Percentiles rank a stretch among this genome's conserved stretches.
Evolutionary conservation across 2,329 filamentous ascomycete genomes (phyloP).

Genomic region (Aureobasidium sp.): DNA sequence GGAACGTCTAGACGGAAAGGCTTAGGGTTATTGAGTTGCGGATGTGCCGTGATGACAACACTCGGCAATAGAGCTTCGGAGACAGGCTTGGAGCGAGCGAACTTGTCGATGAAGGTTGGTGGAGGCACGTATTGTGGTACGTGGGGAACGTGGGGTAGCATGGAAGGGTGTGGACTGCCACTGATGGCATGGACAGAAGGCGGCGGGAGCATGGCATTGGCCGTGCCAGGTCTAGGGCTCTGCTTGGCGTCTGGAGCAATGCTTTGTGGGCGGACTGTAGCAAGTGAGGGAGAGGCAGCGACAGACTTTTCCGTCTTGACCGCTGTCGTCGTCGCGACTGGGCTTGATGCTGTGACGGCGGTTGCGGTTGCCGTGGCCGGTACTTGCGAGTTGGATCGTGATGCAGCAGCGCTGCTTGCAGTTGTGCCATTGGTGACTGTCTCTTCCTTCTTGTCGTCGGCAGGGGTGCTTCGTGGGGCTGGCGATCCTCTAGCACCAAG

Average conservation of each 20-base stretch:
- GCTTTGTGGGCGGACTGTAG: conserved; percentile 29
- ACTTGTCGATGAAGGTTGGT: conserved; percentile 20
- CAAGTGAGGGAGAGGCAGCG: conserved; percentile 36
- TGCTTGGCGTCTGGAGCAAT: conserved; percentile 23
- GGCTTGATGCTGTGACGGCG: conserved; percentile 17
- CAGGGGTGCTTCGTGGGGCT: conserved; percentile 41
- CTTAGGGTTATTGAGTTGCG: conserved; percentile 49
- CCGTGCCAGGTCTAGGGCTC: conserved; percentile 23
- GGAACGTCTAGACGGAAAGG: conserved; percentile 56
- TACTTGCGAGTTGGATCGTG: conserved; percentile 17
- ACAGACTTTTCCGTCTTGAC: conserved; percentile 32
- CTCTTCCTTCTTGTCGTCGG: conserved; percentile 46
- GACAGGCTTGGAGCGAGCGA: conserved; percentile 25
- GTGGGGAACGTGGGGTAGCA: conserved; percentile 21
- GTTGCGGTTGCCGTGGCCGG: neutral
- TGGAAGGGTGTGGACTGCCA: conserved; percentile 34
- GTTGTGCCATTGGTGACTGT: conserved; percentile 37
- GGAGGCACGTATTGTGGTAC: conserved; percentile 13
- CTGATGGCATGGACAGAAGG: conserved; percentile 28
- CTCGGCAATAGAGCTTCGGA: conserved; percentile 59
- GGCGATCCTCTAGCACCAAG: conserved; percentile 30
- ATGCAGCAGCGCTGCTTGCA: conserved; percentile 25
- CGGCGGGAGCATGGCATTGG: conserved; percentile 27
- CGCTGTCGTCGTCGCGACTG: conserved; percentile 24
- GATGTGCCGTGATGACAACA: conserved; percentile 60